phyloP scores from a whole-genome alignment of 768 basidiomycete genomes.

The Asterophora parasitica region DNA sequence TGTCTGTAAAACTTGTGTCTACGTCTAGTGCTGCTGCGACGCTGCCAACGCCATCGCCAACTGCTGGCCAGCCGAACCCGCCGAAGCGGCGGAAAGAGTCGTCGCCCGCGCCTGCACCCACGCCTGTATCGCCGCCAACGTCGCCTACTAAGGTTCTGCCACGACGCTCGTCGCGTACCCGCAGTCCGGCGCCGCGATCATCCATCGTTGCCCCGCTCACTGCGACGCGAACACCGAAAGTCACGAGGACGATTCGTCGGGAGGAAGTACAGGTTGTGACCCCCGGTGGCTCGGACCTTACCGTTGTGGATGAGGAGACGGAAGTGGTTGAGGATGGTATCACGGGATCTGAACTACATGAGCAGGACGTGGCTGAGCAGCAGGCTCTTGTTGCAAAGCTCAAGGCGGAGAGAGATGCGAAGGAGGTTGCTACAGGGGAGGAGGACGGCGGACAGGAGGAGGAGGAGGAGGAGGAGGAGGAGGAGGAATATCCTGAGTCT shows the following conservation, averaged over 20 bases:
- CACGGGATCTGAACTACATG: slow-evolving; percentile 55
- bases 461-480: slow-evolving; percentile 45
- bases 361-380: slow-evolving; percentile 74
- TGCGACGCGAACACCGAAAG: slow-evolving; percentile 32
- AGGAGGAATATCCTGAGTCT: slow-evolving; percentile 20
- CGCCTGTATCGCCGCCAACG: slow-evolving; percentile 32
- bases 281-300: slow-evolving; percentile 56
- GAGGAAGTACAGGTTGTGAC: slow-evolving; percentile 35
- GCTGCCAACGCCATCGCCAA: slow-evolving; percentile 40
- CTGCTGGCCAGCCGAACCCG: slow-evolving; percentile 34
- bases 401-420: slow-evolving; percentile 55
- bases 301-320: slow-evolving; percentile 60
- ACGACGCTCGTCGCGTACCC: slow-evolving; percentile 35
- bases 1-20: slow-evolving; percentile 20
- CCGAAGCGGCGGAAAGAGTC: slow-evolving; percentile 66
- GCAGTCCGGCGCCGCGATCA: slow-evolving; percentile 36
- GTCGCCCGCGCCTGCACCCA: slow-evolving; percentile 45
- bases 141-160: slow-evolving; percentile 20
- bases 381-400: slow-evolving; percentile 69
- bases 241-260: slow-evolving; percentile 26
- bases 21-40: slow-evolving; percentile 21
- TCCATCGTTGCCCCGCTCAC: slow-evolving; percentile 28
- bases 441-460: slow-evolving; percentile 32
- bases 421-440: slow-evolving; percentile 21
- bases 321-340: slow-evolving; percentile 49